Base-by-base conservation (phyloP, 768 basidiomycete species). In the Russula lepida region DNA sequence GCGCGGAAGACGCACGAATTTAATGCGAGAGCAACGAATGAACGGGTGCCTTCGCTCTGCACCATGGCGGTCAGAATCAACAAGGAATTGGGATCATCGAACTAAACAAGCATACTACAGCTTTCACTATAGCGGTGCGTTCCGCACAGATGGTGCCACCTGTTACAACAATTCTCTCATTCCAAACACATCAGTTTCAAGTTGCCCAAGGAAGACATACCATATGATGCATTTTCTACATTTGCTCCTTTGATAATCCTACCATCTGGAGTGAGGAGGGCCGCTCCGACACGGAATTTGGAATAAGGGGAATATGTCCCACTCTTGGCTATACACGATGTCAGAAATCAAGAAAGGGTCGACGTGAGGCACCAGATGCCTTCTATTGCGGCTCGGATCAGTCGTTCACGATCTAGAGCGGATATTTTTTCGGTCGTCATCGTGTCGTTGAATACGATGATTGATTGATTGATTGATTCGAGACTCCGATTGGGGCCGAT, bases 71-170 rank as follows among this genome's bases (percentile, higher is more conserved):
- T 32, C 32, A 4, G 19, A 15, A 9, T 60, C 46, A 54, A 3
- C 15, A 35, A 23, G 5, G 6, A 21, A 32, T 2, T 19, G 28
- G 12, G 6, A 15, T 4, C 5, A 3, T 12, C 11, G 13, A 33
- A 32, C 9, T 2, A 27, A 39, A 33, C 25, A 19, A 39, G 25
- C 90, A 72, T 64, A 95, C 94, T 23, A 88, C 84, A 28, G 92
- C 95, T 72, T 97, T 97, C n/a, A 93, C 88, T 56, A 99, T 77
- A 0, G 95, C 95, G 0, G 95, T 98, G 32, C 95, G 78, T 71
- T 99, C 95, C 0, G 95, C 95, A 66, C 95, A 98, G 61, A 98
- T 95, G 0, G 89, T 82, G 1, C 82, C 92, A 5, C 94, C 94
- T 95, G 59, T 13, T n/a, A 44, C 13, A 54, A 46, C 25, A 7